phyloP scores from a whole-genome alignment of 1,139 yeast genomes.

The Sugiyamaella sp. region DNA sequence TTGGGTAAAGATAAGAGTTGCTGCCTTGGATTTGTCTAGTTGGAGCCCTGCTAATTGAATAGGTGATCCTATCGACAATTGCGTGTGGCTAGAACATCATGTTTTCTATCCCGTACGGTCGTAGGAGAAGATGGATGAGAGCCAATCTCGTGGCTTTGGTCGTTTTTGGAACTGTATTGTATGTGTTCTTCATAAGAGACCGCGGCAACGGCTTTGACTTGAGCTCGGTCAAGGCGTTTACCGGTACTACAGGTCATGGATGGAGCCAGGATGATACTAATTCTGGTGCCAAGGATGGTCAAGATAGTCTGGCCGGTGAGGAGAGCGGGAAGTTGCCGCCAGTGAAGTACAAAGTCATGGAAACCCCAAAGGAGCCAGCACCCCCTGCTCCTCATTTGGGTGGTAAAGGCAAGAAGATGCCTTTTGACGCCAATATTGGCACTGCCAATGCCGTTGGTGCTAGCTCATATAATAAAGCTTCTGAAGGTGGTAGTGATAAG shows the following conservation, averaged over 20 bases:
- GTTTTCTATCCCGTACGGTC: constrained; percentile 17
- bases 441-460: constrained; percentile 1
- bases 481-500: neutral
- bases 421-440: neutral
- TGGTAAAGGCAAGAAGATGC: neutral
- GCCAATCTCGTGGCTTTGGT: constrained; percentile 17
- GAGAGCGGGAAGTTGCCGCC: too few species aligned
- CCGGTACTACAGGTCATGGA: constrained; percentile 9
- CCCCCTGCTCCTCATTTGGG: constrained; percentile 13
- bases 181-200: constrained; percentile 3
- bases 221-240: constrained; percentile 3
- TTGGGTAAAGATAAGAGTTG: too few species aligned
- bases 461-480: neutral
- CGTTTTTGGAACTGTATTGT: constrained; percentile 9
- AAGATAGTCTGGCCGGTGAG: too few species aligned
- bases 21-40: too few species aligned
- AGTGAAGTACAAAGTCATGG: neutral
- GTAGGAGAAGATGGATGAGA: constrained; percentile 17
- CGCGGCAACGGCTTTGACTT: constrained; percentile 2
- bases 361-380: constrained; percentile 1
- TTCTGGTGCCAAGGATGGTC: neutral
- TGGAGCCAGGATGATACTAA: constrained; percentile 4
- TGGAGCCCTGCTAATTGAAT: too few species aligned
- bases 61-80: neutral
- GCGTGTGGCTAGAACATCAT: constrained; percentile 1